Evolutionary conservation across 257 asterid species (phyloP).

Genomic region (Jasminum sambac): DNA sequence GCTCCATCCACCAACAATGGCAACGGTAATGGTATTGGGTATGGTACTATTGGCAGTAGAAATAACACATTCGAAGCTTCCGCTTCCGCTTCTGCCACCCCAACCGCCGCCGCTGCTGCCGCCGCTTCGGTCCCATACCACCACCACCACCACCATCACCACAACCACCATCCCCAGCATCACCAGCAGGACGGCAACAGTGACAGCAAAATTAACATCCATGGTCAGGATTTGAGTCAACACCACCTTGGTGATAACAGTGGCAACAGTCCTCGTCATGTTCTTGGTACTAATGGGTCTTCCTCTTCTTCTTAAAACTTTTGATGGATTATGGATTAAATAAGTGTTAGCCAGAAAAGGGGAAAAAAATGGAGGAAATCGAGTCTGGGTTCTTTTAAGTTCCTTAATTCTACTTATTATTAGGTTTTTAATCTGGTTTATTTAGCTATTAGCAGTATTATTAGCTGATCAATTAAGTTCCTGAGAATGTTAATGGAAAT

Average conservation of each 20-base stretch:
- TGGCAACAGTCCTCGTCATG: constrained; percentile 9
- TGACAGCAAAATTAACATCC: constrained; percentile 32
- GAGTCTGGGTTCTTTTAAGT: neutral
- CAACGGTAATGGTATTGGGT: constrained; percentile 31
- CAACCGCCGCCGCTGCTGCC: constrained; percentile 27
- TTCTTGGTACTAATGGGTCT: constrained; percentile 25
- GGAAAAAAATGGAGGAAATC: neutral
- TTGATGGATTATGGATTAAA: neutral
- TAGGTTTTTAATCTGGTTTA: constrained; percentile 19
- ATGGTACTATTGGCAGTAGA: constrained; percentile 5
- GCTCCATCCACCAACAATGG: constrained; percentile 19
- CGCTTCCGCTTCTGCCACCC: constrained; percentile 11
- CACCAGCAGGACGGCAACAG: constrained; percentile 34
- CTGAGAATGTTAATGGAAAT: constrained; percentile 21
- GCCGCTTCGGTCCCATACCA: constrained; percentile 6
- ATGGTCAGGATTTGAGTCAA: constrained; percentile 32
- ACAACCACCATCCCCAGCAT: constrained; percentile 14
- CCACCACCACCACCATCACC: constrained; percentile 38
- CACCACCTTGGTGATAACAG: constrained; percentile 21
- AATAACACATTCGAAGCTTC: neutral
- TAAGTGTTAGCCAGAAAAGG: constrained; percentile 9
- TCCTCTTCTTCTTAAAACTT: constrained; percentile 27
- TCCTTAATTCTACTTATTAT: neutral
- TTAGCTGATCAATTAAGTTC: neutral
- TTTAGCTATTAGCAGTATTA: constrained; percentile 22